Base-by-base conservation (phyloP, 164 flowering plant genomes). In the Tinospora cordifolia region DNA sequence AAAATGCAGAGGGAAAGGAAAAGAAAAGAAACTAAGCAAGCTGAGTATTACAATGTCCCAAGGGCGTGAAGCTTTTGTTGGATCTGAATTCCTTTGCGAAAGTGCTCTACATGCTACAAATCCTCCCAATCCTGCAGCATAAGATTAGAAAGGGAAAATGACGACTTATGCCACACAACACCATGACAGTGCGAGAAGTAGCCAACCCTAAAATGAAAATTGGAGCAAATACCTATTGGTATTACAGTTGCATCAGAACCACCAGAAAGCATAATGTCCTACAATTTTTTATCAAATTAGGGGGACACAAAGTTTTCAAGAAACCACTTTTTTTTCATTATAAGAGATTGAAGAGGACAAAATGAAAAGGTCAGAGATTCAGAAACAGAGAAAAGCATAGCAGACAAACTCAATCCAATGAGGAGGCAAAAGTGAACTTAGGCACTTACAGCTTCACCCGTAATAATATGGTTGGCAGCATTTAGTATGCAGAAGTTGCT, bases 231-330 rank as follows among this genome's bases (percentile, higher is more conserved):
- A 94, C 99, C 98, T 68, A 89, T 88, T 47, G 99, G 99, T 62
- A 90, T 87, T 36, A 94, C 83, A 65, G 86, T 88, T n/a, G 97
- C 88, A 85, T 94, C 99, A 60, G 98, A 92, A 60, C 98, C 97
- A 75, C 99, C 99, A 74, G 90, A 92, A 66, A 94, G 98, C 99
- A 94, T 94, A 80, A 94, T 66, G 72, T 94, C 96, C 99, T 94
- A 84, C 79, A 75, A 70, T 67, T 62, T 58, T 30, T 30, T 21
- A 22, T 59, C 19, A n/a, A n/a, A 49, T 62, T 62, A 14, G 7
- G 21, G 13, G 6, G 30, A 47, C 67, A 47, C 67, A 57, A 40
- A 30, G 3, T 30, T 30, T 30, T 30, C 36, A n/a, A 40, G 34
- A 47, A 59, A 40, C 46, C 17, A 59, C 17, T 3, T 41, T 27